These are phyloP conservation scores for Scenedesmus sp. DNA, from an alignment of 163 green algal species.

Conservation along the genomic window DNA sequence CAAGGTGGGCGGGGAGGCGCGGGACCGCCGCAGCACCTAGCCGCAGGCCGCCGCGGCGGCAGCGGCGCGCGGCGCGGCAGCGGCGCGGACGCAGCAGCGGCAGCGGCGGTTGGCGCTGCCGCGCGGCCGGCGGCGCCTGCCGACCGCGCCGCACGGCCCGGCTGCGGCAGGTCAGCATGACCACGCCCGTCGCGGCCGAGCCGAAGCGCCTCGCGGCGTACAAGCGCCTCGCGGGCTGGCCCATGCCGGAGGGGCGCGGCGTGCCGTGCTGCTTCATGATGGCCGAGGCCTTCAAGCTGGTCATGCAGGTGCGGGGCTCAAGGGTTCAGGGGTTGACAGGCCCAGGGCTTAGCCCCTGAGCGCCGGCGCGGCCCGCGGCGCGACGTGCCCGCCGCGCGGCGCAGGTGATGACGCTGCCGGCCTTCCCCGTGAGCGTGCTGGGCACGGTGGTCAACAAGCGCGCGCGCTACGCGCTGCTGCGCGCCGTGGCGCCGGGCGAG, in stretches of 20 bases:
- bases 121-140: too few species aligned
- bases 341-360: too few species aligned
- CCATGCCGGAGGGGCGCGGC: conserved; percentile 9
- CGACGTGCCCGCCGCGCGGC: background rate
- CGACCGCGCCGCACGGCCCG: too few species aligned
- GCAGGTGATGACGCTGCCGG: conserved; percentile 42
- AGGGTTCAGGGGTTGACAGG: too few species aligned
- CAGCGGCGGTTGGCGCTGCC: too few species aligned
- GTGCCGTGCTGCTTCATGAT: conserved; percentile 39
- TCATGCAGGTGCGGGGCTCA: conserved; percentile 37
- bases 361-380: too few species aligned
- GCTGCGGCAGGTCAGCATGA: conserved; percentile 16
- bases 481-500: conserved; percentile 10
- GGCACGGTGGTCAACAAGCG: conserved; percentile 48
- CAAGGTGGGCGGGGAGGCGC: conserved; percentile 29
- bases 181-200: conserved; percentile 30
- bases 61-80: too few species aligned
- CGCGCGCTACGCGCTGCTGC: conserved; percentile 32
- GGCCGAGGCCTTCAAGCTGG: conserved; percentile 45
- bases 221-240: conserved; percentile 31
- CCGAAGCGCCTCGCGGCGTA: conserved; percentile 19
- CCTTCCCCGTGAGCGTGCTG: conserved; percentile 40
- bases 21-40: too few species aligned
- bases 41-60: too few species aligned
- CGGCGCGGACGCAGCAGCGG: too few species aligned